Base-by-base conservation (phyloP, 2,329 filamentous ascomycete genomes). In the Hypoxylon sp. region DNA sequence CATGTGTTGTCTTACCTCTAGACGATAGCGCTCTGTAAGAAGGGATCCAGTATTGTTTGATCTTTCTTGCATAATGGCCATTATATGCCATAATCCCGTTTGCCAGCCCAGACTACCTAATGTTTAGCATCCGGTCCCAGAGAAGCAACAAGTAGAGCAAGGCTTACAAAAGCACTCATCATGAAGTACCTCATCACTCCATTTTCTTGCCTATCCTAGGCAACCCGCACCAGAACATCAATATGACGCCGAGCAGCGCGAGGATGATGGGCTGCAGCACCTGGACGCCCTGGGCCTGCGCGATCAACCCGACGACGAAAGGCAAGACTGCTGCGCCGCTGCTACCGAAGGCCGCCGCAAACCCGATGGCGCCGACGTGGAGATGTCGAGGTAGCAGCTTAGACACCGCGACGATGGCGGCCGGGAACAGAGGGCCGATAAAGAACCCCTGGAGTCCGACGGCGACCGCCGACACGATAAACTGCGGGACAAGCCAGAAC, bases 401-500 rank as follows among this genome's bases (percentile, higher is more conserved):
- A 0, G 90, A 92, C 26, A 89, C 86, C 2, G 87, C 87, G 0
- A 93, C 86, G 1, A 94, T 82, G 0, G 85, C 89, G 2, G 88
- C 89, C 0, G 91, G 91, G 76, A 94, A 94, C 17, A 94, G 76
- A 0, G 92, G 92, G 0, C 92, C 92, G 0, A 95, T 81, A 73
- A 94, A 92, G 81, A 94, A 93, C 0, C 92, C 92, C 64, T 92
- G 85, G 0, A 94, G 75, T 0, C 87, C 81, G 10, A 93, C 88
- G 4, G 90, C 87, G 1, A 94, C 83, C 0, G 90, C 89, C 0
- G 90, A 92, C 5, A 91, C 89, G 71, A 90, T 86, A 74, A 94
- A 92, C 54, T 89, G 85, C 0, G 92, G 91, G 0, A 95, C 89
- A 1, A 94, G 87, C 91, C 91, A 95, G 79, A 94, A 91, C 41